These are phyloP conservation scores for Rhodotorula sp. DNA, from an alignment of 1,284 basidiomycete species.

Conservation along the genomic window DNA sequence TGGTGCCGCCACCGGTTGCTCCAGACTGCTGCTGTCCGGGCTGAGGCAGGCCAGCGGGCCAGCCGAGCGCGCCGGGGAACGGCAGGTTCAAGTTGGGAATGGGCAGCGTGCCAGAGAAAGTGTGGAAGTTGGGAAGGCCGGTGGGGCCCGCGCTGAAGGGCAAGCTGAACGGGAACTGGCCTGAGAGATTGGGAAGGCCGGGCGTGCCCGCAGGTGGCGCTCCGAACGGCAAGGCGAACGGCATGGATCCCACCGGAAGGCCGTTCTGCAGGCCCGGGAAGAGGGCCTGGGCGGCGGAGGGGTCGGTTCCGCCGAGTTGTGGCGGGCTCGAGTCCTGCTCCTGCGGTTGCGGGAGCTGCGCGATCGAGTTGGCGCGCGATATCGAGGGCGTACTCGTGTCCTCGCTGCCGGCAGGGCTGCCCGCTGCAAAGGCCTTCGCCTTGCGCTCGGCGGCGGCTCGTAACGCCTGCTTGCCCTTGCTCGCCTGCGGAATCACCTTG, in stretches of 20 bases:
- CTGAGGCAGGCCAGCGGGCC: not conserved
- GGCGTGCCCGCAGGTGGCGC: not conserved
- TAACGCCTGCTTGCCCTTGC: constrained; percentile 31
- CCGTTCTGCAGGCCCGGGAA: not conserved
- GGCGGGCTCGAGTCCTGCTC: not conserved
- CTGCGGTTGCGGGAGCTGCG: not conserved
- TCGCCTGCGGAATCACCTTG: not conserved
- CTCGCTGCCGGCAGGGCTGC: not conserved
- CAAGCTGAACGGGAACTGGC: not conserved
- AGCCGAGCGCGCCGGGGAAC: not conserved
- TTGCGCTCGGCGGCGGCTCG: constrained; percentile 17
- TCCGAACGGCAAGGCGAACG: not conserved
- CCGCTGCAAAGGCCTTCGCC: not conserved
- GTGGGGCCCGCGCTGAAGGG: not conserved
- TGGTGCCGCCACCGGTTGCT: not conserved
- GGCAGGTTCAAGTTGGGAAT: not conserved
- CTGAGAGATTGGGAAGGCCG: not conserved
- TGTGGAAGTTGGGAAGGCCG: not conserved
- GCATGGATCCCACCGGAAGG: not conserved
- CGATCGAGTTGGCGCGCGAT: not conserved
- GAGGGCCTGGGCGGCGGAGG: not conserved
- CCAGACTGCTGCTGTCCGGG: not conserved
- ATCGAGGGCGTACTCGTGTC: not conserved
- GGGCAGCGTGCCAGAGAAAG: not conserved
- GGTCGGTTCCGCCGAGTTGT: not conserved